Evolutionary conservation across 2,329 filamentous ascomycete species (phyloP), one percentile per base, ranked within the genome.

Genomic region (Pseudocercospora cruenta): DNA sequence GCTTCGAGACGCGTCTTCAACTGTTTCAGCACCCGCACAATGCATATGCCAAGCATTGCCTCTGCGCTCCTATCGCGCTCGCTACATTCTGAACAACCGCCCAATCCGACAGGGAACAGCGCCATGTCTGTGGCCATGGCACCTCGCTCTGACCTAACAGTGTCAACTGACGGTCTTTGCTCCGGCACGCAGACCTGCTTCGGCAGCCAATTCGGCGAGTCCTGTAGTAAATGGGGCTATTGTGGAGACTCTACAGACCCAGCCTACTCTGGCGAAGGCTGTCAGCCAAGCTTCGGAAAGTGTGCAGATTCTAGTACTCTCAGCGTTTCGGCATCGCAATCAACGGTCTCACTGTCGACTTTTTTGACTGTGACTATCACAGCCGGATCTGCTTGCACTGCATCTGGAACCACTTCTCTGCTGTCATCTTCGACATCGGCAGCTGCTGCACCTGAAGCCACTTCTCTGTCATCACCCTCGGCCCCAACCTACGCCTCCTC

Each of bases 281-380:
- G 70, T 64, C 70, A 72, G 55, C 31, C 66, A 39, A 63, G 61
- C 8, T 72, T 70, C 33, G 71, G 69, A 16, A 39, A 58, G 10
- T 71, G 69, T 54, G 60, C 59, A 26, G 31, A 24, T 64, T 24
- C 62, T 10, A 62, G 31, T 33, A 31, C 21, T 31, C n/a, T 47
- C 24, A n/a, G 4, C 10, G 26, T 22, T n/a, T 22, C 58, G 12
- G 57, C 28, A 36, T 57, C 36, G 5, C 31, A 22, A 31, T 57
- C 53, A 10, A 57, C 53, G 9, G 31, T 36, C 53, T 31, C 53
- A 16, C 24, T 57, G 24, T 31, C 53, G 5, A 57, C 53, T 31
- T 31, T 57, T 26, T 31, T 57, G 26, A 31, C 31, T 4, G 31
- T 36, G 24, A 57, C 53, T 2, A 26, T 57, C 26, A 57, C 53